Conservation (phyloP, 306 rosid genomes). For the Acmispon strigosus region DNA sequence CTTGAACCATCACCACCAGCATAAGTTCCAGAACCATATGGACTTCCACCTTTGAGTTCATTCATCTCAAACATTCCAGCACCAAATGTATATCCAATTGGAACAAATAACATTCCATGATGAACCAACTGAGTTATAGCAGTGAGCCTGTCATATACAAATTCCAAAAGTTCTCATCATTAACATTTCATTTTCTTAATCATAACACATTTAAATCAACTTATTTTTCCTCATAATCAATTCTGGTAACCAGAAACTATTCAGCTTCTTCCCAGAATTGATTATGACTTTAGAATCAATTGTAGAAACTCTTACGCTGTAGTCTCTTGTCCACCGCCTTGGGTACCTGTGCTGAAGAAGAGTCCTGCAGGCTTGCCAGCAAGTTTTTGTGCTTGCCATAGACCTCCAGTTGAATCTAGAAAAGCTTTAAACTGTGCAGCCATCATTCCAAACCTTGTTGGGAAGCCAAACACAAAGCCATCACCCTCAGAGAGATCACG, state of each 20-base stretch:
- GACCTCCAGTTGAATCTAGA: constrained; percentile 46
- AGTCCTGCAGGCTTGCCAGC: constrained; percentile 65
- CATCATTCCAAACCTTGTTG: constrained; percentile 35
- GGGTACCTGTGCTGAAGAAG: constrained; percentile 67
- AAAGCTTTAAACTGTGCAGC: no score
- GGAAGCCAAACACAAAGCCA: constrained; percentile 70
- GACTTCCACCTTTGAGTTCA: constrained; percentile 58
- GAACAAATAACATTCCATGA: constrained; percentile 70
- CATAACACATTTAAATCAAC: no score
- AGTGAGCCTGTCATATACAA: constrained; percentile 33
- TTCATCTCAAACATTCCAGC: constrained; percentile 77
- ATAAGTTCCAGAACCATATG: constrained; percentile 68
- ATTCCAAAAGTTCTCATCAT: no score
- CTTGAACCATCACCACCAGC: constrained; percentile 62
- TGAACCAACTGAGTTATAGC: constrained; percentile 72
- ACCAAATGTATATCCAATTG: constrained; percentile 66
- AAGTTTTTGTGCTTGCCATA: constrained; percentile 65
- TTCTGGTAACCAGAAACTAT: no score
- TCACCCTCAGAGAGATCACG: constrained; percentile 52
- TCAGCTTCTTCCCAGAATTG: no score
- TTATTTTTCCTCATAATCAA: no score
- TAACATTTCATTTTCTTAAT: no score
- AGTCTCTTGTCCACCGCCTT: constrained; percentile 79
- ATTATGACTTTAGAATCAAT: no score
- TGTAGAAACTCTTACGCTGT: constrained; percentile 48